Conservation (phyloP, 192 early-diverging fungal species). For the Pilaira anomala region DNA sequence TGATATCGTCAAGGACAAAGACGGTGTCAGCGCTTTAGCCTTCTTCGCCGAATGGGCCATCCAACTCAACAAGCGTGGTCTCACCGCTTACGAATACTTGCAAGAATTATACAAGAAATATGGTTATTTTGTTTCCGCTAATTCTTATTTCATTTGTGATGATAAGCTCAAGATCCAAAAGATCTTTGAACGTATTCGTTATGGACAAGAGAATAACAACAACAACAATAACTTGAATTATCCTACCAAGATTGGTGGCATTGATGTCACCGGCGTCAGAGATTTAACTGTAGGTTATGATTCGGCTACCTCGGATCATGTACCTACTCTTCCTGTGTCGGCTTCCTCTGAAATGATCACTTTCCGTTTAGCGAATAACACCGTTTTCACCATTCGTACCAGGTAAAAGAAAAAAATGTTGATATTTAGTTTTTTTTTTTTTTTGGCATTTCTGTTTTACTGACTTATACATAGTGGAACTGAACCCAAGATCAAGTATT, state of each 20-base stretch:
- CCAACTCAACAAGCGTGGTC: constrained; percentile 60
- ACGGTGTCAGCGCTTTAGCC: constrained; percentile 83
- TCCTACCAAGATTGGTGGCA: constrained; percentile 64
- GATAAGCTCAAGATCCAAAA: constrained; percentile 63
- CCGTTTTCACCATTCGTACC: constrained; percentile 64
- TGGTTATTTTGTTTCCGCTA: constrained; percentile 83
- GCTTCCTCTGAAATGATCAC: constrained; percentile 88
- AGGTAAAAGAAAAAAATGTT: constrained; percentile 20
- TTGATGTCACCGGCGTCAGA: constrained; percentile 69
- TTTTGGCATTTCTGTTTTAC: too few relatives aligned
- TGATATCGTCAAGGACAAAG: constrained; percentile 84
- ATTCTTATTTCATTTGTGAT: constrained; percentile 85
- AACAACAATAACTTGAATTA: constrained; percentile 58
- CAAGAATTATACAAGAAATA: constrained; percentile 73
- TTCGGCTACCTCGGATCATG: constrained; percentile 55
- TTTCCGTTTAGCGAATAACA: constrained; percentile 69
- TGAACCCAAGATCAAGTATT: constrained; percentile 92
- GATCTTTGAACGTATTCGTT: constrained; percentile 85
- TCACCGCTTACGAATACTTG: constrained; percentile 63
- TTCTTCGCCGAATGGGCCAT: constrained; percentile 75
- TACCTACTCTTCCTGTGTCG: constrained; percentile 72
- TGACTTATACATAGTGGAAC: constrained; percentile 64
- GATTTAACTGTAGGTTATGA: constrained; percentile 92
- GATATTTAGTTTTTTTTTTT: neutral
- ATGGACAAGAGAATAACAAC: constrained; percentile 44